Conservation (phyloP, 2,329 filamentous ascomycete genomes). For the Ascochyta koolunga region DNA sequence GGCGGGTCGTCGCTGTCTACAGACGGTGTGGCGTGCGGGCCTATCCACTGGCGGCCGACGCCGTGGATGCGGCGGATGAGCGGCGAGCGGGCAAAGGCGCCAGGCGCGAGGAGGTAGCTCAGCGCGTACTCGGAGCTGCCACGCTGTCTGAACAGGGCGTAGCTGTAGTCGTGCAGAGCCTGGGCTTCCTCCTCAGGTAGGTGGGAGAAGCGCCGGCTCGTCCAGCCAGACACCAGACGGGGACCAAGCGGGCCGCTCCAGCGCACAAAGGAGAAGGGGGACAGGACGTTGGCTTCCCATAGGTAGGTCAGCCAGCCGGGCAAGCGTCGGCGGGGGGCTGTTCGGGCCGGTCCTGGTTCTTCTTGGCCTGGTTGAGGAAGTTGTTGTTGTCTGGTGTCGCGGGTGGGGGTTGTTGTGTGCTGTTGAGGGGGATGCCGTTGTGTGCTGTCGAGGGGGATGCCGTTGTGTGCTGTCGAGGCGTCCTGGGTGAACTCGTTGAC, state of each 20-base stretch:
- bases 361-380: constrained; percentile 56
- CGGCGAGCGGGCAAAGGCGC: constrained; percentile 87
- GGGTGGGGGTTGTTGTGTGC: too few relatives aligned
- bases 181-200: constrained; percentile 79
- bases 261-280: constrained; percentile 89
- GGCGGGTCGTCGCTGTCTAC: constrained; percentile 37
- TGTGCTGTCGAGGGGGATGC: constrained; percentile 68
- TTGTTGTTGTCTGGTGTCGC: constrained; percentile 63
- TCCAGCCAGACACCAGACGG: constrained; percentile 93
- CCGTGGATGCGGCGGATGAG: constrained; percentile 85
- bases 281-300: constrained; percentile 91
- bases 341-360: constrained; percentile 37
- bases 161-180: constrained; percentile 90
- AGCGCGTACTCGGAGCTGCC: constrained; percentile 94
- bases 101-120: constrained; percentile 89
- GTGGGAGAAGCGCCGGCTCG: constrained; percentile 87
- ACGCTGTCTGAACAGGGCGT: constrained; percentile 89
- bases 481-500: constrained; percentile 81
- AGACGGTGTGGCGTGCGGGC: constrained; percentile 31
- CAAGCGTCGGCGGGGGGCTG: constrained; percentile 65
- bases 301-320: constrained; percentile 90
- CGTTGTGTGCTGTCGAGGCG: constrained; percentile 72
- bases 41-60: constrained; percentile 74
- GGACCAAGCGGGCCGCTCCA: constrained; percentile 89
- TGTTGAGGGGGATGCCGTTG: constrained; percentile 72